Conservation (phyloP, 169 alveolate genomes). For the Miamiensis avidus region DNA sequence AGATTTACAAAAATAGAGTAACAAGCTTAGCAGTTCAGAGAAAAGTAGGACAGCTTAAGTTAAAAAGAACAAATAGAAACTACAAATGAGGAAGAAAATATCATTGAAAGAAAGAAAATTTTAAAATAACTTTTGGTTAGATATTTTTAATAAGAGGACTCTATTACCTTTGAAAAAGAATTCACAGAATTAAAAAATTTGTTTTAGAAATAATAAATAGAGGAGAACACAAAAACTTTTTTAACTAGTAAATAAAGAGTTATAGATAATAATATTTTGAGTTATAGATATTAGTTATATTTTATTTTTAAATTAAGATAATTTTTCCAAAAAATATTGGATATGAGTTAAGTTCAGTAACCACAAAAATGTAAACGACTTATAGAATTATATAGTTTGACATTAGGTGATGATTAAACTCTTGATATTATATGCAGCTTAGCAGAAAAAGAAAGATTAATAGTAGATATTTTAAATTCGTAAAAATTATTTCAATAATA, state of each 20-base stretch:
- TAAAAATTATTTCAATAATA: no score
- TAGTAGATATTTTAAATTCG: neutral
- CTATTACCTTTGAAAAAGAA: neutral
- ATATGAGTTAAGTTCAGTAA: no score
- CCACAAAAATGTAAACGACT: neutral
- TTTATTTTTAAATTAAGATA: neutral
- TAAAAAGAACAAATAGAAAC: no score
- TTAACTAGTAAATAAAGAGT: neutral
- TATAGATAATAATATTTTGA: no score
- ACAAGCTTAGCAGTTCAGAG: no score
- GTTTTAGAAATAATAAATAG: no score
- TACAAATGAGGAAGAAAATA: no score
- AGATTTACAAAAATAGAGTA: no score
- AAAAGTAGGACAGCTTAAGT: no score
- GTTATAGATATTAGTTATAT: no score
- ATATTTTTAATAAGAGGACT: neutral
- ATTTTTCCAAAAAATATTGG: neutral
- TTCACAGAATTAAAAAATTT: no score
- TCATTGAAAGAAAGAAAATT: no score
- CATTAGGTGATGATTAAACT: neutral
- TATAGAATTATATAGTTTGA: neutral
- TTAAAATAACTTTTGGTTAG: neutral
- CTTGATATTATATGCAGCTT: neutral
- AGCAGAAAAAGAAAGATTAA: neutral
- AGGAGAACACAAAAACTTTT: neutral